These are phyloP conservation scores for Cornus kousa DNA, from an alignment of 148 eudicot genomes.

Conservation along the genomic window DNA sequence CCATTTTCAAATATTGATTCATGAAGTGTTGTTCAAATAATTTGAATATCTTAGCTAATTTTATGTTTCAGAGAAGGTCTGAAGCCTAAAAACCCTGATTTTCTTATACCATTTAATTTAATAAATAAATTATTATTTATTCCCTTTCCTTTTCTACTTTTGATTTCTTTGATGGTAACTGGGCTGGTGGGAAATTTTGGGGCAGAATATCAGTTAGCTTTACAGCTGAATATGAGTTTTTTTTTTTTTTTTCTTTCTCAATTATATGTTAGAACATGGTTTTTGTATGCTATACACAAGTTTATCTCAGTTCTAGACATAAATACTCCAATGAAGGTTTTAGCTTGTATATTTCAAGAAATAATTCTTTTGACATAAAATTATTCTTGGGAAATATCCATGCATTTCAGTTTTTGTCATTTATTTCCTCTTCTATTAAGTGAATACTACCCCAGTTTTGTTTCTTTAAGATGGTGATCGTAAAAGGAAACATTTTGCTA, in stretches of 20 bases:
- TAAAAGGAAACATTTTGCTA: not conserved
- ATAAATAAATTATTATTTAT: not conserved
- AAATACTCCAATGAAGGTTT: not conserved
- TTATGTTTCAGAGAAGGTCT: not conserved
- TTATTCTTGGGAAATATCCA: not conserved
- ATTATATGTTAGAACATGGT: not conserved
- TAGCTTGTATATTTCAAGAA: not conserved
- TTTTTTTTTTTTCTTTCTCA: too few relatives aligned
- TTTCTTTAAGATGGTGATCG: not conserved
- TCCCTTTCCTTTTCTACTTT: not conserved
- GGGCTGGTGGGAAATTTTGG: not conserved
- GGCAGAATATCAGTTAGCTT: not conserved
- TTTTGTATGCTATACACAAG: not conserved
- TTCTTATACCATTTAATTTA: not conserved
- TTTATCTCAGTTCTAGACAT: not conserved
- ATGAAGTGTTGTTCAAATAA: not conserved
- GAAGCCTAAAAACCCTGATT: constrained; percentile 1
- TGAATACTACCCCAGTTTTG: not conserved
- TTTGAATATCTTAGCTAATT: not conserved
- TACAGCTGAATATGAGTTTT: not conserved
- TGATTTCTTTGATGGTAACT: not conserved
- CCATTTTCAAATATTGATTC: not conserved
- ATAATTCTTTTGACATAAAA: not conserved
- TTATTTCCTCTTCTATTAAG: not conserved
- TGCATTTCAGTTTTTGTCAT: not conserved